Evolutionary conservation across 2,329 filamentous ascomycete species (phyloP).

Genomic region (Fusarium sterilihyphosum): DNA sequence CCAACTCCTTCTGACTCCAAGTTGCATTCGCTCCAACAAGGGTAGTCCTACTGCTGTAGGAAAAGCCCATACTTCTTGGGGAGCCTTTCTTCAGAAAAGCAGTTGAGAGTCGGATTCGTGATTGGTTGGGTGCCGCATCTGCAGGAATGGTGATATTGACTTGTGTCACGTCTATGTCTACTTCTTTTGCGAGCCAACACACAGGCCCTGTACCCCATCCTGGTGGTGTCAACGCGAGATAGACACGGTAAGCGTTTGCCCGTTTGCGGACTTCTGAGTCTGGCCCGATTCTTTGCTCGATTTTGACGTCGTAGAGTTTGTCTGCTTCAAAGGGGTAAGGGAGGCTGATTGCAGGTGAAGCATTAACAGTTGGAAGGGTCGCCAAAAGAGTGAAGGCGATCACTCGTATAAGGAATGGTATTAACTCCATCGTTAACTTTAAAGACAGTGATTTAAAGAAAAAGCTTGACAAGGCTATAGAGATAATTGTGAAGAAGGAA

Average conservation of each 20-base stretch:
- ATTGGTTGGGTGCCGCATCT: conserved; percentile 33
- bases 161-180: conserved; percentile 21
- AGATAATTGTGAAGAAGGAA: background rate
- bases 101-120: conserved; percentile 27
- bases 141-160: conserved; percentile 41
- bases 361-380: conserved; percentile 1
- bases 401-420: conserved; percentile 10
- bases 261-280: conserved; percentile 22
- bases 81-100: conserved; percentile 22
- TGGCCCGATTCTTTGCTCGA: conserved; percentile 16
- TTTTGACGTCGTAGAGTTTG: conserved; percentile 21
- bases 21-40: conserved; percentile 35
- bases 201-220: conserved; percentile 36
- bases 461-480: background rate
- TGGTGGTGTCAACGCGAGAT: conserved; percentile 29
- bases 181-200: conserved; percentile 33
- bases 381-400: conserved; percentile 29
- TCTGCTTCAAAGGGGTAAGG: conserved; percentile 36
- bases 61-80: conserved; percentile 26
- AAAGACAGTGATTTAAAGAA: background rate
- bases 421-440: conserved; percentile 17
- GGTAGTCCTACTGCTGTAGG: conserved; percentile 21
- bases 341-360: conserved; percentile 23
- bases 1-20: conserved; percentile 38
- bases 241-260: conserved; percentile 36